Evolutionary conservation across 2,329 filamentous ascomycete genomes (phyloP), one percentile per base, ranked within the genome.

Genomic region (Fusarium solani-melongenae): DNA sequence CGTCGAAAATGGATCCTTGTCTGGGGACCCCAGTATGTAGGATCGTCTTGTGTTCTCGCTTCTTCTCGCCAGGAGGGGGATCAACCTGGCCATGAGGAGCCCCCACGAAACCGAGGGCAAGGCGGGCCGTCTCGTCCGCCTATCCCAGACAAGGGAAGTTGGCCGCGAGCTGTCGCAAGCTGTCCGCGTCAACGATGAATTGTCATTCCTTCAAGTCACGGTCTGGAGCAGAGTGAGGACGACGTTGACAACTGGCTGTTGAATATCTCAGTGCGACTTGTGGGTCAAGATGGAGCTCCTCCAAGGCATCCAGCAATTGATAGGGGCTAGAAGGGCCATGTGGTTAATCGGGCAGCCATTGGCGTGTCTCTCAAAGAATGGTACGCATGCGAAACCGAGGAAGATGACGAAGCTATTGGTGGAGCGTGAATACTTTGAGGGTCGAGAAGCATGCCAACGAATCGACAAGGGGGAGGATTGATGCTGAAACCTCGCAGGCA

Each of bases 1-100:
- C 34, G 70, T 72, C 61, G 64, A 72, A 60, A 70, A 70, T 67
- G 70, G 70, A 66, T 65, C 58, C 61, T 63, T 24, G 24, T 51
- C 67, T 62, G 57, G 68, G 68, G 65, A 34, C 68, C 68, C 65
- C 56, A 51, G 67, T 29, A 8, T 51, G 46, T 31, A 67, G 36
- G 63, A 69, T 69, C 67, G 27, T 31, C 46, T 53, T 31, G 46
- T 53, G 46, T 31, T 31, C 46, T 51, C 46, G 46, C 46, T 31
- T 51, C 46, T 11, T n/a, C 46, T 31, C 27, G 46, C 46, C 46
- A 31, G 17, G 46, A n/a, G 31, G 31, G 17, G 41, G 57, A 34
- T 20, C 53, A 55, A 57, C 62, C 66, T 63, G 56, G 53, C 27
- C 22, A 68, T 55, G 38, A 39, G 39, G 20, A 24, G 14, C 22